A percentile compares a stretch with the other conserved stretches of the same genome.
Conservation (phyloP, 148 eudicot species). For the Spergularia bocconei region DNA sequence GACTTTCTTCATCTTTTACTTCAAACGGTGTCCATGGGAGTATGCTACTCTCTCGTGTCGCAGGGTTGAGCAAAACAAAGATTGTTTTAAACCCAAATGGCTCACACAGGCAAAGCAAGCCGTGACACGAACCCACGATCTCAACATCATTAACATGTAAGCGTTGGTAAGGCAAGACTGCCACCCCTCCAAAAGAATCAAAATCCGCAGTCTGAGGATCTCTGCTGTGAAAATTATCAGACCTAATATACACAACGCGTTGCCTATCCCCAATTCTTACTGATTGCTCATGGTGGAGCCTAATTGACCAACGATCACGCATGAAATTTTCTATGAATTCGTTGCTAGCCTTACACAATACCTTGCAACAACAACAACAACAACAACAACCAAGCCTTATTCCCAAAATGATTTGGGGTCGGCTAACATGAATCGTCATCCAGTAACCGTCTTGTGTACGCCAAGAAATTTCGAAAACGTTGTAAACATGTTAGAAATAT, state of each 20-base stretch:
- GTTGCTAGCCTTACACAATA: too few relatives aligned
- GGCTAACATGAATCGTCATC: too few relatives aligned
- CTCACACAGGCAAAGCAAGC: slow-evolving; percentile 7
- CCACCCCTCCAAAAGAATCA: slow-evolving; percentile 3
- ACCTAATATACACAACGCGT: background rate
- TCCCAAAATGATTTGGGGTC: too few relatives aligned
- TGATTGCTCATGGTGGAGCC: background rate
- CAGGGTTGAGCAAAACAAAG: background rate
- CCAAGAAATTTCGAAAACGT: too few relatives aligned
- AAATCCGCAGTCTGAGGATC: background rate
- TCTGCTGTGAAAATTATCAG: background rate
- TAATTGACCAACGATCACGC: background rate
- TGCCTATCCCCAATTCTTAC: background rate
- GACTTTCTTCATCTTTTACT: background rate
- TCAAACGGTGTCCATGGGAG: slow-evolving; percentile 2
- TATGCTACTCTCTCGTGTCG: background rate
- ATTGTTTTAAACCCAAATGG: background rate
- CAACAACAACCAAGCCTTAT: too few relatives aligned
- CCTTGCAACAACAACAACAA: too few relatives aligned
- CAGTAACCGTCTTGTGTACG: too few relatives aligned
- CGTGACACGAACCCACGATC: slow-evolving; percentile 1
- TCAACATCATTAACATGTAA: background rate
- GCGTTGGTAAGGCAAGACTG: background rate
- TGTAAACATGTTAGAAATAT: too few relatives aligned
- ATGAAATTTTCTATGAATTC: background rate